phyloP scores from a whole-genome alignment of 129 eudicot genomes.

The Gnaphalium uliginosum region DNA sequence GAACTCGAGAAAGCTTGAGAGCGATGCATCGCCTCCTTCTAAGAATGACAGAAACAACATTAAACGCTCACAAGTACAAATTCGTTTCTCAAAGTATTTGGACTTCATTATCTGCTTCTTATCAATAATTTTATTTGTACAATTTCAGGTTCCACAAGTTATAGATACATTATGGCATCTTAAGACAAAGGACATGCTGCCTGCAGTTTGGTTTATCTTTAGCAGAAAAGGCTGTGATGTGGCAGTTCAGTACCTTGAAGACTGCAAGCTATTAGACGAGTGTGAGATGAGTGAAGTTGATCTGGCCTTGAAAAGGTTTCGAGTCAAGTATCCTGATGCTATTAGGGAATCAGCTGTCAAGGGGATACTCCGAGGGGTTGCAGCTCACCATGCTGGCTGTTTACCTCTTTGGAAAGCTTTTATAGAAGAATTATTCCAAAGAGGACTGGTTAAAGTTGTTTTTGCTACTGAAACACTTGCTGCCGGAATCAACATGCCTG shows the following conservation, averaged over 20 bases:
- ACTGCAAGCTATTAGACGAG: conserved; percentile 71
- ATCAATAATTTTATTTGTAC: not conserved
- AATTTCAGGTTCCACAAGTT: conserved; percentile 86
- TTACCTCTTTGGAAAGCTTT: conserved; percentile 97
- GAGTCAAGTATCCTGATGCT: conserved; percentile 85
- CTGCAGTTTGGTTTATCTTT: conserved; percentile 96
- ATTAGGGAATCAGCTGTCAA: conserved; percentile 83
- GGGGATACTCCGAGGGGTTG: conserved; percentile 88
- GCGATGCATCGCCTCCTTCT: conserved; percentile 54
- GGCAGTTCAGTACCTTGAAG: conserved; percentile 86
- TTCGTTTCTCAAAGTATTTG: conserved; percentile 6
- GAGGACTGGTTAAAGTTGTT: conserved; percentile 88
- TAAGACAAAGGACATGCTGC: conserved; percentile 78
- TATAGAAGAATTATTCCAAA: conserved; percentile 89
- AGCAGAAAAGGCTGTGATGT: conserved; percentile 99
- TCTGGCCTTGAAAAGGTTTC: conserved; percentile 74
- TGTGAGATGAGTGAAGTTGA: conserved; percentile 84
- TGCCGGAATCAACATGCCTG: conserved; percentile 99
- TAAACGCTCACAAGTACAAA: conserved; percentile 79
- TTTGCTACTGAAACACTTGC: conserved; percentile 99
- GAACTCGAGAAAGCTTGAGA: conserved; percentile 61
- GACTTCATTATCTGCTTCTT: not conserved
- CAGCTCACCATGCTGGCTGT: conserved; percentile 98
- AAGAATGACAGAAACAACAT: conserved; percentile 62
- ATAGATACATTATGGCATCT: conserved; percentile 83